Evolutionary conservation across 345 rosid species (phyloP), one percentile per base, ranked within the genome.

Genomic region (Pistacia vera): DNA sequence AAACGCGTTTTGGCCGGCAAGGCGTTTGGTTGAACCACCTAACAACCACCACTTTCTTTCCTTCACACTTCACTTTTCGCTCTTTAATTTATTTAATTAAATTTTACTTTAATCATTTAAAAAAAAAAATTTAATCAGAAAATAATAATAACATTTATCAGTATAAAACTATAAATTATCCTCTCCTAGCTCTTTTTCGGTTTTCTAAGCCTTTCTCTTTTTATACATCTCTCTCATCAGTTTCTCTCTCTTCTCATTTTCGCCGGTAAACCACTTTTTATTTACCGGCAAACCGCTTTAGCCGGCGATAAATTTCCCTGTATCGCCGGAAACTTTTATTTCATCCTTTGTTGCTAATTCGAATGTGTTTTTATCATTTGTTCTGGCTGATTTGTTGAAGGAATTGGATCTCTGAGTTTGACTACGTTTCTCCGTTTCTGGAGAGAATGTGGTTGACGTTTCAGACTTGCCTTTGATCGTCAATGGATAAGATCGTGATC

Each of bases 21-120:
- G 65, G 85, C 88, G 90, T 90, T 90, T 93, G 94, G 99, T 90
- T 93, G 96, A 93, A 93, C 96, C 85, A 95, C 98, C 97, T 84
- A 90, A 89, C 99, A 82, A 90, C 97, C 74, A 89, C 93, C 91
- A 74, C 91, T 86, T 84, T 82, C 92, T 85, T 88, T 85, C 88
- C 87, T 86, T 84, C 85, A 70, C 87, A 80, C 79, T 76, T 80
- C 80, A 75, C 76, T 81, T 80, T 78, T 73, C 69, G 68, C 78
- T 77, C 56, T 62, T 46, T 33, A 20, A 3, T 55, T 62, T 62
- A 12, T 35, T 54, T 69, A 36, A 4, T 59, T 77, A 72, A 55
- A 64, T 75, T 60, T 41, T 71, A 62, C 58, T 73, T 78, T 33
- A 56, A 63, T 78, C 68, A 25, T 82, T 75, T 56, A 36, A 63